A percentile compares a stretch with the other conserved stretches of the same genome.
Conservation (phyloP, 768 basidiomycete species). For the Trametes cubensis region DNA sequence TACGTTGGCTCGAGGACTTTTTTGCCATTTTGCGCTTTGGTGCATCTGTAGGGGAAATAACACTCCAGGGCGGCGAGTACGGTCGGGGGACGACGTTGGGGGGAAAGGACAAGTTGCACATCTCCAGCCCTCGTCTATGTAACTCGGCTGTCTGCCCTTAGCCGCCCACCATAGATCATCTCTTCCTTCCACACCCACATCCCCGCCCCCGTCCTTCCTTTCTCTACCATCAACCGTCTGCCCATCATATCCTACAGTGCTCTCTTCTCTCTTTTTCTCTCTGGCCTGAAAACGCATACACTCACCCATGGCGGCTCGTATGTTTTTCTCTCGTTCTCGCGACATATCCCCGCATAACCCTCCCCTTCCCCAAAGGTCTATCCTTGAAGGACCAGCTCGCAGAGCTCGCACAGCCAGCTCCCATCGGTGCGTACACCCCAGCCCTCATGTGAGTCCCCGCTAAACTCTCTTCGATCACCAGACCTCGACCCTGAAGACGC, state of each 20-base stretch:
- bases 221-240: slow-evolving; percentile 2
- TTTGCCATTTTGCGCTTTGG: slow-evolving; percentile 29
- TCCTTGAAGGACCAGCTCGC: slow-evolving; percentile 82
- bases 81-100: slow-evolving; percentile 4
- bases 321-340: slow-evolving; percentile 7
- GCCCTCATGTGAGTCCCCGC: slow-evolving; percentile 17
- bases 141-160: too few species aligned
- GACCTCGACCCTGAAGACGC: slow-evolving; percentile 79
- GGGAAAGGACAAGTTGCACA: too few species aligned
- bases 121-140: too few species aligned
- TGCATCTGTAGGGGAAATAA: slow-evolving; percentile 26
- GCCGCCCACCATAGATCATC: background rate
- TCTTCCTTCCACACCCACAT: slow-evolving; percentile 5
- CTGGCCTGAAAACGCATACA: background rate
- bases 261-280: background rate
- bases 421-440: slow-evolving; percentile 53
- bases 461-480: slow-evolving; percentile 33
- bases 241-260: too few species aligned
- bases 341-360: slow-evolving; percentile 7
- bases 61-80: slow-evolving; percentile 28
- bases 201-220: slow-evolving; percentile 12
- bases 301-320: slow-evolving; percentile 26
- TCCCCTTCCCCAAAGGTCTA: slow-evolving; percentile 39
- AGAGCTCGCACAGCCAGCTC: slow-evolving; percentile 71
- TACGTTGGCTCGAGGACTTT: slow-evolving; percentile 25